These are phyloP conservation scores for Colletotrichum costaricense DNA, from an alignment of 2,329 filamentous ascomycete genomes.

Conservation along the genomic window DNA sequence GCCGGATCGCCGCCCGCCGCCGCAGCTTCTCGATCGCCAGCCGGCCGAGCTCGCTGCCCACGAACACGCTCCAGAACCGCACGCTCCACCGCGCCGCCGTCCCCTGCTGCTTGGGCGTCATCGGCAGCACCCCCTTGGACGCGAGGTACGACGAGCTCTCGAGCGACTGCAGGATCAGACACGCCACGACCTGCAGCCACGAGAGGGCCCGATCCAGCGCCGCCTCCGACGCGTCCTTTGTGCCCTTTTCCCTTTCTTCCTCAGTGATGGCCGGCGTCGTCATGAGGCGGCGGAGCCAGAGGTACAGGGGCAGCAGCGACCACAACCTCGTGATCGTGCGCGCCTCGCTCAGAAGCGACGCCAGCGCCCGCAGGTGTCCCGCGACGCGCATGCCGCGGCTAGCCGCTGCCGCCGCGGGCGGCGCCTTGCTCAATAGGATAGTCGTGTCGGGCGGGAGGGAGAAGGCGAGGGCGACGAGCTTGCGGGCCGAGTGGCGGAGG, in stretches of 20 bases:
- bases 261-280: constrained; percentile 44
- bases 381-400: constrained; percentile 61
- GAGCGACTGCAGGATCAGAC: constrained; percentile 78
- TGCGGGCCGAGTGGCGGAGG: constrained; percentile 62
- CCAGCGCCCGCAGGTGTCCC: constrained; percentile 68
- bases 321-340: constrained; percentile 81
- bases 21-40: constrained; percentile 62
- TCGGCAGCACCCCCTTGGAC: constrained; percentile 75
- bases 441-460: constrained; percentile 63
- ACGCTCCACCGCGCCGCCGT: constrained; percentile 78
- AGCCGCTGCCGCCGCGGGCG: constrained; percentile 50
- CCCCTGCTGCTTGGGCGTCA: constrained; percentile 66
- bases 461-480: constrained; percentile 64
- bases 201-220: constrained; percentile 62
- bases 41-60: constrained; percentile 79
- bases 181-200: constrained; percentile 75
- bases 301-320: constrained; percentile 79
- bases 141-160: constrained; percentile 88
- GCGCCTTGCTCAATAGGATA: constrained; percentile 54
- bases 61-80: constrained; percentile 83
- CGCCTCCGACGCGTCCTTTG: constrained; percentile 52
- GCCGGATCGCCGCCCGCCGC: constrained; percentile 41
- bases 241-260: constrained; percentile 41
- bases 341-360: constrained; percentile 75
- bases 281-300: constrained; percentile 69